A percentile compares a stretch with the other conserved stretches of the same genome.
Evolutionary conservation across 2,329 filamentous ascomycete genomes (phyloP).

Genomic region (Emmonsiellopsis sp.): DNA sequence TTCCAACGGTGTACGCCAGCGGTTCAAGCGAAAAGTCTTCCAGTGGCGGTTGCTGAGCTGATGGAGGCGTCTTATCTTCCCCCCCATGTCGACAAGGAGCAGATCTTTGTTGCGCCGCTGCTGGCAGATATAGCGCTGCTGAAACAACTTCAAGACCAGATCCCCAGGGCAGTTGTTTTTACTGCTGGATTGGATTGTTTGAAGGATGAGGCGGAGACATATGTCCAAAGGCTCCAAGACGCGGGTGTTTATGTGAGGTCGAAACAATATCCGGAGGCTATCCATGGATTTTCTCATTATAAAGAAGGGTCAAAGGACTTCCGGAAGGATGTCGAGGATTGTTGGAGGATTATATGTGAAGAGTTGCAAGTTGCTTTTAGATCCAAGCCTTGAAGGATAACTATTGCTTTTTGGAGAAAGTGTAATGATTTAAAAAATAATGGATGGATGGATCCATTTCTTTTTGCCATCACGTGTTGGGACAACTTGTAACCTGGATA

Average conservation of each 20-base stretch:
- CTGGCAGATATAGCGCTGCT: background rate
- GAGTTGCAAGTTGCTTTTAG: background rate
- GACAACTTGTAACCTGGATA: too few species aligned
- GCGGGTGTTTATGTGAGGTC: background rate
- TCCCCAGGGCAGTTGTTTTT: background rate
- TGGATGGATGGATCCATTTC: too few species aligned
- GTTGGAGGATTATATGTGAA: background rate
- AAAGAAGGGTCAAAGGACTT: background rate
- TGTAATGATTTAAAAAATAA: too few species aligned
- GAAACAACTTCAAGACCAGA: background rate
- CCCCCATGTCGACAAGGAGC: background rate
- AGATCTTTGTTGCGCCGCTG: background rate
- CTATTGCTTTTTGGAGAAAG: too few species aligned
- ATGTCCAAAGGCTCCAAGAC: background rate
- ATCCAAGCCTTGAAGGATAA: too few species aligned
- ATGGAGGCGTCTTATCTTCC: background rate
- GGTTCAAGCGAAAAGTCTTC: background rate
- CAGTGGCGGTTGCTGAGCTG: background rate
- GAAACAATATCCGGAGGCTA: background rate
- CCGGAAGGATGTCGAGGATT: background rate
- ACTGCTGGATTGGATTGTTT: background rate
- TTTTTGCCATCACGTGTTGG: too few species aligned
- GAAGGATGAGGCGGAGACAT: background rate
- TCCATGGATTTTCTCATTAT: background rate
- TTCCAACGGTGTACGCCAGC: background rate